phyloP scores from a whole-genome alignment of 2,329 filamentous ascomycete species.

The Rugonectria rugulosa region DNA sequence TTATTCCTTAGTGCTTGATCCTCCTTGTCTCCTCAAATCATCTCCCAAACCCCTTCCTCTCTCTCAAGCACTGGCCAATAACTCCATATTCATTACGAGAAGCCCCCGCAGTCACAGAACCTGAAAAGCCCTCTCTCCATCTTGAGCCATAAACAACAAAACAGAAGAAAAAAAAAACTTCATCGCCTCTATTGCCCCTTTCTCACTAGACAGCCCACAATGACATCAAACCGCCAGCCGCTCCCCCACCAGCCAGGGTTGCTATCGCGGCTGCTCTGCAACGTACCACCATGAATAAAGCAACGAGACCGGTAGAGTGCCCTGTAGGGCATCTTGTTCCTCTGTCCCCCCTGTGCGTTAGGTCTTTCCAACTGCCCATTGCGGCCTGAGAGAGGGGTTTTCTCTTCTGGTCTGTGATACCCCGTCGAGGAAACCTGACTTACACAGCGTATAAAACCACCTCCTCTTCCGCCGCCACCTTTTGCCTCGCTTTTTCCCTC shows the following conservation, averaged over 20 bases:
- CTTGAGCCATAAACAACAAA: not conserved
- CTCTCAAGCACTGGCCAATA: not conserved
- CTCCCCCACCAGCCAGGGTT: not conserved
- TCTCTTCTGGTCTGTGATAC: not conserved
- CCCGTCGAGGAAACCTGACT: not conserved
- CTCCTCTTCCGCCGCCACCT: not conserved
- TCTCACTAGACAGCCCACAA: constrained; percentile 19
- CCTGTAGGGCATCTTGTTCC: constrained; percentile 5
- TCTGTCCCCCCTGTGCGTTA: too few relatives aligned
- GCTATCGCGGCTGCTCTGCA: not conserved
- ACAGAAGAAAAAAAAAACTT: not conserved
- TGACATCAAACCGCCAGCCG: constrained; percentile 17
- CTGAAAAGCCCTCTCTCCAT: too few relatives aligned
- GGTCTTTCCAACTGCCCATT: not conserved
- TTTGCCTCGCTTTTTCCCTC: not conserved
- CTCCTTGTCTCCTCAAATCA: too few relatives aligned
- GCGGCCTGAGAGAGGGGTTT: constrained; percentile 1
- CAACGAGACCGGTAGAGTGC: constrained; percentile 1
- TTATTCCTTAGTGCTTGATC: too few relatives aligned
- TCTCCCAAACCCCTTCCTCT: too few relatives aligned
- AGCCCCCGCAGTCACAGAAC: not conserved
- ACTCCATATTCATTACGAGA: not conserved
- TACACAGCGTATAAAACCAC: not conserved
- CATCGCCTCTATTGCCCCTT: not conserved
- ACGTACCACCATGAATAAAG: constrained; percentile 15